Percentiles rank a stretch among this genome's conserved stretches.
phyloP scores from a whole-genome alignment of 2,329 filamentous ascomycete species.

The Colletotrichum filicis region DNA sequence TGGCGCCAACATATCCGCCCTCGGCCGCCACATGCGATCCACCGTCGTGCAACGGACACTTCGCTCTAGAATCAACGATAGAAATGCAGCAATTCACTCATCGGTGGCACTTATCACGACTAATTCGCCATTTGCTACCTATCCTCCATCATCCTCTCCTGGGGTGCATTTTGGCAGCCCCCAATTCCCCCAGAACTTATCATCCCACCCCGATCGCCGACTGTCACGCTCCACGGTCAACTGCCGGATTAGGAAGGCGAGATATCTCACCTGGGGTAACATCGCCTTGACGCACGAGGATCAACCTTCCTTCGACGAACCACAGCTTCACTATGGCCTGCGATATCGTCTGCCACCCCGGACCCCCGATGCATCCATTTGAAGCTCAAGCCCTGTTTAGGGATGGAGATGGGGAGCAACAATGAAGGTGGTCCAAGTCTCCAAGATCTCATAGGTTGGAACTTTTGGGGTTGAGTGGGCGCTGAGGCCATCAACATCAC shows the following conservation, averaged over 20 bases:
- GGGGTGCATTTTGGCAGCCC: neutral
- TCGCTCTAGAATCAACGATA: neutral
- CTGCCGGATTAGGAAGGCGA: slow-evolving; percentile 26
- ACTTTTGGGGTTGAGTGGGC: neutral
- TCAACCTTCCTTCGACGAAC: neutral
- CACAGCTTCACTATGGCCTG: neutral
- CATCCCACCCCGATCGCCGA: neutral
- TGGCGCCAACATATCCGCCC: neutral
- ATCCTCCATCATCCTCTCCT: neutral
- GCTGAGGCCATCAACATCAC: neutral
- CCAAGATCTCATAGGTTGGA: neutral
- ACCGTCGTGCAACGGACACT: neutral
- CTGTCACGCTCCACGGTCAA: slow-evolving; percentile 4
- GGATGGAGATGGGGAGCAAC: neutral
- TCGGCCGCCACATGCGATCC: neutral
- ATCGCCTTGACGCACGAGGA: slow-evolving; percentile 16
- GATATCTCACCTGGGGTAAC: slow-evolving; percentile 20
- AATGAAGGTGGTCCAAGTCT: neutral
- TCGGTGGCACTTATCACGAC: neutral
- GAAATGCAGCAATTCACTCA: neutral
- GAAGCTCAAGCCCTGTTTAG: neutral
- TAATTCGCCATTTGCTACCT: neutral
- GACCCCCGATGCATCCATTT: neutral
- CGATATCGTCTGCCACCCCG: neutral
- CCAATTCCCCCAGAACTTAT: neutral